Percentiles rank a stretch among this genome's conserved stretches.
Evolutionary conservation across 2,329 filamentous ascomycete species (phyloP).

Genomic region (Endocalyx cinctus): DNA sequence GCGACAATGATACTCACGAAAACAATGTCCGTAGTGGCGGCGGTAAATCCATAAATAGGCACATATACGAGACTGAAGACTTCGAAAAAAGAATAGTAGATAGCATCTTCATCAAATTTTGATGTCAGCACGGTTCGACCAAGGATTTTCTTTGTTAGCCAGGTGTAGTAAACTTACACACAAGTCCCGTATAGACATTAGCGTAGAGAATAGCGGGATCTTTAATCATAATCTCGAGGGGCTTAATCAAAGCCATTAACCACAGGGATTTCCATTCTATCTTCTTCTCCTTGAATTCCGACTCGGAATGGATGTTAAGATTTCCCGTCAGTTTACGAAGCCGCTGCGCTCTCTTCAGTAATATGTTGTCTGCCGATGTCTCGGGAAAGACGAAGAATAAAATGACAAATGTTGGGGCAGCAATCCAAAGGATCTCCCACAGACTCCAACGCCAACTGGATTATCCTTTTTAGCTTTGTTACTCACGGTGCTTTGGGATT

Average conservation of each 20-base stretch:
- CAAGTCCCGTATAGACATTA: too few species aligned
- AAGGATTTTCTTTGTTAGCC: too few species aligned
- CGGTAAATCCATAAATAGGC: constrained; percentile 38
- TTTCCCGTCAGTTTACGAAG: constrained; percentile 9
- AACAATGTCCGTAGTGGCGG: constrained; percentile 35
- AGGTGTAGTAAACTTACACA: too few species aligned
- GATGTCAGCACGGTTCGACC: constrained; percentile 27
- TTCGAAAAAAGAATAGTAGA: constrained; percentile 44
- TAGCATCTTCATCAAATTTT: constrained; percentile 37
- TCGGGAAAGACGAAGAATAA: constrained; percentile 14
- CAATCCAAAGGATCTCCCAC: constrained; percentile 14
- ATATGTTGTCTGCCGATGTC: constrained; percentile 25
- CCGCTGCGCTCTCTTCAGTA: constrained; percentile 12
- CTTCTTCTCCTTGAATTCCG: constrained; percentile 19
- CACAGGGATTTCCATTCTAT: too few species aligned
- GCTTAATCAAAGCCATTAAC: constrained; percentile 23
- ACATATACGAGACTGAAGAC: constrained; percentile 43
- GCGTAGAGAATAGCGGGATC: too few species aligned
- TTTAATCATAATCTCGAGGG: constrained; percentile 28
- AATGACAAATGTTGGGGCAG: constrained; percentile 9
- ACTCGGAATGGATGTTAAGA: constrained; percentile 11
- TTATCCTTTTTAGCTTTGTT: too few species aligned
- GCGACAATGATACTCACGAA: constrained; percentile 38
- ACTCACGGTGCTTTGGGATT: too few species aligned
- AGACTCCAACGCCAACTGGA: constrained; percentile 13